Base-by-base conservation (phyloP, 805 yeast genomes). In the Kurtzmaniella cleridarum region DNA sequence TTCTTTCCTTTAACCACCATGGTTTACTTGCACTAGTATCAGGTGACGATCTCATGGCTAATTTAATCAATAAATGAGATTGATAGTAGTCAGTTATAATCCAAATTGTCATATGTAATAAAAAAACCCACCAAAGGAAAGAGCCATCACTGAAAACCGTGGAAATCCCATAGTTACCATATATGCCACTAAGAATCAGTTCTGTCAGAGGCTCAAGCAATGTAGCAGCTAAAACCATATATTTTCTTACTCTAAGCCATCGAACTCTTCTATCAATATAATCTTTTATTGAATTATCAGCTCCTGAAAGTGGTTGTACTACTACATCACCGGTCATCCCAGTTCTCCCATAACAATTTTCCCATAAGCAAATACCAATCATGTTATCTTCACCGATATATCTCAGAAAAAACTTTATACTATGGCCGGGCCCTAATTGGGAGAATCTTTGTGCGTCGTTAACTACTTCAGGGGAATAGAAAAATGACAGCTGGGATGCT, bases 351-450 rank as follows among this genome's bases (percentile, higher is more conserved):
- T 51, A 40, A 17, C 84, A 80, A 42, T 56, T 56, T 36, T 78
- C 78, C 95, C 95, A 88, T 13, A 88, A 55, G 1, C 88, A 85
- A 35, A 85, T 87, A 4, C 86, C 95, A 45, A 88, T 88, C 95
- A 87, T 84, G 57, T 88, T 88, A 57, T 88, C 96, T 55, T 88
- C 96, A 5, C 95, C 95, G 52, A 88, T 88, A 55, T 81, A 89
- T 41, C 79, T 67, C 6, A 95, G 79, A 57, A 89, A 88, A 41
- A 78, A 76, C 37, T 79, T 70, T 32, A 89, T 67, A 0, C 91
- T 84, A 37, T 64, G 61, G 9, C 72, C 71, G 1, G 62, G 54
- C 7, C 72, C 71, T 29, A 54, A 39, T 5, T 48, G 38, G 3
- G 62, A 41, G 30, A 50, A 53, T 10, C 48, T 35, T 28, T 44